Percentiles rank a stretch among this genome's conserved stretches.
Evolutionary conservation across 2,329 filamentous ascomycete genomes (phyloP).

Genomic region (Xylariaceae sp.): DNA sequence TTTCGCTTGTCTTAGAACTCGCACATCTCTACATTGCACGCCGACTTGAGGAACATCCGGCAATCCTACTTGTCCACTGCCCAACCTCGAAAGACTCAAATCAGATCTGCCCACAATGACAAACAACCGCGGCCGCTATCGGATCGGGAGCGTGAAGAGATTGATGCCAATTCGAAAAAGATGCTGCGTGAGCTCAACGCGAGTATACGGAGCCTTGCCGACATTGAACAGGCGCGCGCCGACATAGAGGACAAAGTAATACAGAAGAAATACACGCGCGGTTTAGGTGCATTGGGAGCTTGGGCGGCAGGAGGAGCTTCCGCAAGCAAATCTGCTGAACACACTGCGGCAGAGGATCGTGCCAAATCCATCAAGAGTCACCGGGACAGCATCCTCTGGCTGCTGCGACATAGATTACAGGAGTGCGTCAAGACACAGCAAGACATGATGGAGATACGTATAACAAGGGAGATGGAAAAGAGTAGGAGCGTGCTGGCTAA

Average conservation of each 20-base stretch:
- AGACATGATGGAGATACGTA: conserved; percentile 86
- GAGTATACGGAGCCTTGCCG: conserved; percentile 73
- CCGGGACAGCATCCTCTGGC: conserved; percentile 80
- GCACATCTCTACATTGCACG: conserved; percentile 75
- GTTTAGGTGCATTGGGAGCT: conserved; percentile 59
- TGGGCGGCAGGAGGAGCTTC: conserved; percentile 63
- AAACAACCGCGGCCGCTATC: conserved; percentile 57
- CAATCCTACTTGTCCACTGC: conserved; percentile 87
- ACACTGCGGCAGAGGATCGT: conserved; percentile 66
- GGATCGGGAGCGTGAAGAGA: conserved; percentile 76
- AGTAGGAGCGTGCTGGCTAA: conserved; percentile 81
- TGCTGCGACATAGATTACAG: conserved; percentile 70
- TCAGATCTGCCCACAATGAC: conserved; percentile 39
- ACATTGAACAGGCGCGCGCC: conserved; percentile 77
- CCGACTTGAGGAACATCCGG: conserved; percentile 77
- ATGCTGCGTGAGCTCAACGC: conserved; percentile 81
- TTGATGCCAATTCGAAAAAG: conserved; percentile 82
- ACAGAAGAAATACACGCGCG: conserved; percentile 62
- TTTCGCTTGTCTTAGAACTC: conserved; percentile 51
- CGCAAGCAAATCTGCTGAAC: conserved; percentile 55
- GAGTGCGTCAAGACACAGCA: conserved; percentile 74
- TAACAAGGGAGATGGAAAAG: conserved; percentile 83
- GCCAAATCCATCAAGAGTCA: conserved; percentile 65
- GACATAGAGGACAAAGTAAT: conserved; percentile 69
- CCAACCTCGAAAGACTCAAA: conserved; percentile 54